Percentiles rank a stretch among this genome's conserved stretches.
phyloP scores from a whole-genome alignment of 1,139 yeast genomes.

The Saccharomyces hybrid region DNA sequence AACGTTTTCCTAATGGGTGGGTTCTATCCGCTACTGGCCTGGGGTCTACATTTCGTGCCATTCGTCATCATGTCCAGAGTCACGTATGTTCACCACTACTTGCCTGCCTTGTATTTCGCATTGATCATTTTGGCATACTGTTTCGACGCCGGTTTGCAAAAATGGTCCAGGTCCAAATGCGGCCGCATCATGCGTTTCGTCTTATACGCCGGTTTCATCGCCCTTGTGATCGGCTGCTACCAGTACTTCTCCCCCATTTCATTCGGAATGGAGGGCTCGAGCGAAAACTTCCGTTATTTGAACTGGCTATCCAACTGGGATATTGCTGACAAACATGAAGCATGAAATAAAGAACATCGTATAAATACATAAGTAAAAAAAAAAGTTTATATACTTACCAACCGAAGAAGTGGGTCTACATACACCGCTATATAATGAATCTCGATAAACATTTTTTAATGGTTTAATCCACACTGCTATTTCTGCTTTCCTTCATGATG shows the following conservation, averaged over 20 bases:
- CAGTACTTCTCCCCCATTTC: conserved; percentile 68
- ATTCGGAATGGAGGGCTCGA: conserved; percentile 86
- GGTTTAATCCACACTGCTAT: neutral
- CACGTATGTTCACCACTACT: conserved; percentile 92
- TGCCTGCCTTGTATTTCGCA: conserved; percentile 95
- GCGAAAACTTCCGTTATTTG: conserved; percentile 57
- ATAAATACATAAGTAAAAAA: neutral
- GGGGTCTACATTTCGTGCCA: conserved; percentile 90
- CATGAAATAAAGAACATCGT: neutral
- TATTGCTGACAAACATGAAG: conserved; percentile 29
- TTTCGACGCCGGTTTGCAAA: conserved; percentile 54
- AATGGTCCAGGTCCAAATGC: conserved; percentile 30
- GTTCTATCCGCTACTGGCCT: conserved; percentile 80
- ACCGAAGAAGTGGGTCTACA: neutral
- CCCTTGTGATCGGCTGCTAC: conserved; percentile 58
- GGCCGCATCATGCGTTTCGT: conserved; percentile 29
- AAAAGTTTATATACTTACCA: neutral
- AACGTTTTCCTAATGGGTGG: conserved; percentile 68
- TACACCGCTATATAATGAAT: neutral
- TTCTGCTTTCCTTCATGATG: neutral
- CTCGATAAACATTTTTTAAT: neutral
- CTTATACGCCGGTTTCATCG: conserved; percentile 42
- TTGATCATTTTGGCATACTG: conserved; percentile 72
- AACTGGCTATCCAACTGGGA: conserved; percentile 76
- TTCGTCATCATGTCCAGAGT: conserved; percentile 95